These are phyloP conservation scores for Hamigera avellanea DNA, from an alignment of 495 filamentous ascomycete genomes.

Conservation along the genomic window DNA sequence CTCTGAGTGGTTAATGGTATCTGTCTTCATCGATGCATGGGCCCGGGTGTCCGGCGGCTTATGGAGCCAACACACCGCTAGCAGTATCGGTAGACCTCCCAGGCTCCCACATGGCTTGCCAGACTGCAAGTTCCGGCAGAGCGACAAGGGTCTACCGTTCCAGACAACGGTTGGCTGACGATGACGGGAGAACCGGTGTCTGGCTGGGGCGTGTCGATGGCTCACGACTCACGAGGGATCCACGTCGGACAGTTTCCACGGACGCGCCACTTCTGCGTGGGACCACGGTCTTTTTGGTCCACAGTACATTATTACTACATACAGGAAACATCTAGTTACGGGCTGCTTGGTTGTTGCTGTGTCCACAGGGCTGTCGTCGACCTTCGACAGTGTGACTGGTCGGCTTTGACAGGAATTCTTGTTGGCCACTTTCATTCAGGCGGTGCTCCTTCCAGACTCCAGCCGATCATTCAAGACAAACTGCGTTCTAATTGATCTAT, in stretches of 20 bases:
- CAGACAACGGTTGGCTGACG: constrained; percentile 11
- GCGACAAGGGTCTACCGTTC: constrained; percentile 9
- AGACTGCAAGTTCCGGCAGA: constrained; percentile 7
- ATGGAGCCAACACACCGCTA: constrained; percentile 16
- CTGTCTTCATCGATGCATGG: not conserved
- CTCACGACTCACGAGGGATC: constrained; percentile 8
- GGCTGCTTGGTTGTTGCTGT: not conserved
- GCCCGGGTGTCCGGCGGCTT: constrained; percentile 10
- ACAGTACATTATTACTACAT: not conserved
- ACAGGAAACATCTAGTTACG: not conserved
- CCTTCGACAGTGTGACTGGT: not conserved
- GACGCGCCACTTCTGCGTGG: not conserved
- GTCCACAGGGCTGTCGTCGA: not conserved
- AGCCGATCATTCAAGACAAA: too few species aligned
- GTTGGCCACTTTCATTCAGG: not conserved
- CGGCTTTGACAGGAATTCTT: not conserved
- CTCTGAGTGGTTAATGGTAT: constrained; percentile 9
- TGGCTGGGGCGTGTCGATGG: constrained; percentile 10
- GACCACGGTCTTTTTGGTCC: not conserved
- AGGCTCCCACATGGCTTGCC: constrained; percentile 13
- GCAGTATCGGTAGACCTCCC: constrained; percentile 10
- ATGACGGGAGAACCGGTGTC: constrained; percentile 8
- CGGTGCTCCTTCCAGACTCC: too few species aligned
- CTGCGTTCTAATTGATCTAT: too few species aligned
- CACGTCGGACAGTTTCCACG: constrained; percentile 13